Base-by-base conservation (phyloP, 2,329 filamentous ascomycete species). In the Chaetomiaceae sp. region DNA sequence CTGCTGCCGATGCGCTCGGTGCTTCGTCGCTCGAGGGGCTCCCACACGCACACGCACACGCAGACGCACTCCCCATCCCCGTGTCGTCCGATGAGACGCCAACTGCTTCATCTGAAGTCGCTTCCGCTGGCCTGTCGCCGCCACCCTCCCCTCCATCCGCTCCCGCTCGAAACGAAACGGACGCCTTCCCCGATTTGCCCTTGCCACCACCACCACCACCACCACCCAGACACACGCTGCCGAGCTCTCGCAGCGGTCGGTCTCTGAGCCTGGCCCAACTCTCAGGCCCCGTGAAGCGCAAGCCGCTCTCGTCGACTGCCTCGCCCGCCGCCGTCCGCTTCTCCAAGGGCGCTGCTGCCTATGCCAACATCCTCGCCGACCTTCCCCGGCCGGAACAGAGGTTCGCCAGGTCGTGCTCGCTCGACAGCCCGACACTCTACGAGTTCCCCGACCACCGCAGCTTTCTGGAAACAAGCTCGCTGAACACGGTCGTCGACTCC, bases 361-460 rank as follows among this genome's bases (percentile, higher is more conserved):
- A 52, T 62, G 63, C 51, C 56, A 58, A 62, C 47, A 58, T 63
- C 65, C 30, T 64, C 58, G 39, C 61, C 42, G 67, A 71, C 49
- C 64, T 75, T 18, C 66, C 69, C 34, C 68, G 68, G 51, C 73
- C 76, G n/a, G 73, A 74, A 38, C 69, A 72, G 51, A 65, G 76
- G 40, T 78, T 76, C 58, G 69, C 70, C n/a, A 70, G 78, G 50
- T 72, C 74, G 26, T 74, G 65, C 55, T 75, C 76, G 12, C 61
- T 79, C 45, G 78, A 82, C 61, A 81, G 78, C 60, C 78, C 78
- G 50, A 81, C 76, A 26, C 65, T 82, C 39, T 81, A 82, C 72
- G 75, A 79, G 58, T 79, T 78, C 56, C 72, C 73, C 41, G 52
- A 48, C 38, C 49, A 55, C 18, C 45, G 46, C 24, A 47, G 36